Evolutionary conservation across 345 rosid species (phyloP).

Genomic region (Eucalyptus globulus): DNA sequence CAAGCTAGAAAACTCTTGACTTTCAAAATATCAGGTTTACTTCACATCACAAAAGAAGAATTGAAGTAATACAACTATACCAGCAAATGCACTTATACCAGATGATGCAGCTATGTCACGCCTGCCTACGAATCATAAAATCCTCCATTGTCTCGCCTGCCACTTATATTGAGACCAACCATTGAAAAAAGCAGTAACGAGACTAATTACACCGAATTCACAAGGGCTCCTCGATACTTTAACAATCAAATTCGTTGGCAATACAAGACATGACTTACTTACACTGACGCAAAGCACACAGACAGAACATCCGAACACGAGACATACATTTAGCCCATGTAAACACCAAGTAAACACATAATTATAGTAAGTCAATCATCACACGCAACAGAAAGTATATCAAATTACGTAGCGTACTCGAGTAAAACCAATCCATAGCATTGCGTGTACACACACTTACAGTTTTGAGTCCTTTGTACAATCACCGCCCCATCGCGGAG

Average conservation of each 20-base stretch:
- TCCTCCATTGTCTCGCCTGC: not conserved
- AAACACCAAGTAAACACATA: no score
- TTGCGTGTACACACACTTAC: constrained; percentile 1
- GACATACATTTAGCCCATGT: not conserved
- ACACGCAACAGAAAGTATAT: no score
- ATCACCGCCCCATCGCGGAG: constrained; percentile 47
- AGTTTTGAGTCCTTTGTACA: constrained; percentile 58
- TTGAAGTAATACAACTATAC: no score
- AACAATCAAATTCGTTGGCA: not conserved
- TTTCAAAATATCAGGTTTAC: no score
- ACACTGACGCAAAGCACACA: no score
- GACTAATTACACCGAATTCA: not conserved
- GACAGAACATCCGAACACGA: not conserved
- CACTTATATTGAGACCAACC: not conserved
- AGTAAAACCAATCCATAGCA: not conserved
- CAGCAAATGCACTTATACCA: not conserved
- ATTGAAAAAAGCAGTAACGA: not conserved
- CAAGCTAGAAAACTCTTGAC: no score
- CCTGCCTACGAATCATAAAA: not conserved
- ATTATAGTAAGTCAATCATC: no score
- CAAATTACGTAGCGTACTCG: no score
- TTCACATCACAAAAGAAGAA: no score
- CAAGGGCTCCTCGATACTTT: not conserved
- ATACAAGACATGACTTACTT: not conserved
- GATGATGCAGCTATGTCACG: not conserved